These are phyloP conservation scores for Hemileia vastatrix DNA, from an alignment of 1,284 basidiomycete genomes.

Conservation along the genomic window DNA sequence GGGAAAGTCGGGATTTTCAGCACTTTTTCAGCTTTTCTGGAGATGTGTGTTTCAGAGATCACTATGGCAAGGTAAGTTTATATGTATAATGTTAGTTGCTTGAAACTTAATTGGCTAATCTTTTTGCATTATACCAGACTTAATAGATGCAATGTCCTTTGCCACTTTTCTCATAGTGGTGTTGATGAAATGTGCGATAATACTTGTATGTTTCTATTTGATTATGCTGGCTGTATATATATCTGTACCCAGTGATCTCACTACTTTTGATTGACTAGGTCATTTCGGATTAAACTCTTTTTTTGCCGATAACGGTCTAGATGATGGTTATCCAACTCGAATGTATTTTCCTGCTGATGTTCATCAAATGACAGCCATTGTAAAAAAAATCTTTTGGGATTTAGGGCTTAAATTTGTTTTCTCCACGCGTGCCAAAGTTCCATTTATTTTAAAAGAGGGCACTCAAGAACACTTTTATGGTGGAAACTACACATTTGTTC, in stretches of 20 bases:
- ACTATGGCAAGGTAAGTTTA: conserved; percentile 59
- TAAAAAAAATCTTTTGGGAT: conserved; percentile 67
- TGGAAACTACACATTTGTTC: conserved; percentile 62
- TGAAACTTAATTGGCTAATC: background rate
- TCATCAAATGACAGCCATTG: conserved; percentile 64
- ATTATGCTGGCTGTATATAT: background rate
- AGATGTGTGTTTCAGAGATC: conserved; percentile 74
- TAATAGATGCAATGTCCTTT: conserved; percentile 72
- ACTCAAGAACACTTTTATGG: conserved; percentile 59
- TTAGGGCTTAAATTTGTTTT: conserved; percentile 69
- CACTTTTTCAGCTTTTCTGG: conserved; percentile 75
- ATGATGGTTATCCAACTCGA: conserved; percentile 59
- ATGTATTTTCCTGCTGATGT: conserved; percentile 77
- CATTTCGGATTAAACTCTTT: conserved; percentile 59
- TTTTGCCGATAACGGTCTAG: conserved; percentile 73
- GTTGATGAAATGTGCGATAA: conserved; percentile 67
- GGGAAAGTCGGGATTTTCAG: conserved; percentile 53
- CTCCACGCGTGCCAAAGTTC: conserved; percentile 74
- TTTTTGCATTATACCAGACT: conserved; percentile 47
- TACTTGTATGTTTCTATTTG: conserved; percentile 51
- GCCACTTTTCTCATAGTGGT: conserved; percentile 76
- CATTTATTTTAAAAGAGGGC: conserved; percentile 68
- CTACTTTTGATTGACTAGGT: conserved; percentile 21
- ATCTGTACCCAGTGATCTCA: background rate
- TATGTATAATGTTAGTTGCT: background rate